A percentile compares a stretch with the other conserved stretches of the same genome.
phyloP scores from a whole-genome alignment of 1,284 basidiomycete genomes.

The Sporisorium graminicola region DNA sequence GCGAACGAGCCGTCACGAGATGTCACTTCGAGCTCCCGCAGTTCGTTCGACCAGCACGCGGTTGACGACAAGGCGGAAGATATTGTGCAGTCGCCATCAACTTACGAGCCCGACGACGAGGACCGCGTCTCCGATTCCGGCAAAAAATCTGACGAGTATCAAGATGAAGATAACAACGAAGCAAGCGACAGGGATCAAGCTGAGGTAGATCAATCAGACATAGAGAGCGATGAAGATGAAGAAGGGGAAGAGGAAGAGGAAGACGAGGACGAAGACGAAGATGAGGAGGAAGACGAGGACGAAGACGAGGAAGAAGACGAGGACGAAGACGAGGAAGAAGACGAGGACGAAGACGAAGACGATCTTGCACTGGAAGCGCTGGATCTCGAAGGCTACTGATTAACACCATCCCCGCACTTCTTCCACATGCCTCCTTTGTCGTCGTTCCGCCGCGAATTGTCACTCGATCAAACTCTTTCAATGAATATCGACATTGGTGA shows the following conservation, averaged over 20 bases:
- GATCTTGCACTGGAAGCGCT: constrained; percentile 96
- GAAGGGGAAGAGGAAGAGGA: constrained; percentile 9
- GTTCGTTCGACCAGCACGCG: not conserved
- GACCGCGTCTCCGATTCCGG: not conserved
- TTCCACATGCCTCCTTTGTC: too few species aligned
- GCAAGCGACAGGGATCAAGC: not conserved
- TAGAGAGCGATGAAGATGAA: not conserved
- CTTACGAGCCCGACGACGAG: constrained; percentile 1
- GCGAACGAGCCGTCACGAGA: not conserved
- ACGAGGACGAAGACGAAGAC: constrained; percentile 97
- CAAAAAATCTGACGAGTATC: not conserved
- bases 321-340: constrained; percentile 72
- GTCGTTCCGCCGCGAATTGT: not conserved
- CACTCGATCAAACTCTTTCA: not conserved
- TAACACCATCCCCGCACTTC: not conserved
- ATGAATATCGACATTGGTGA: too few species aligned
- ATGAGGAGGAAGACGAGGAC: constrained; percentile 31
- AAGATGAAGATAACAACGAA: not conserved
- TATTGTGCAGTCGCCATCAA: constrained; percentile 1
- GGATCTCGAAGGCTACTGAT: constrained; percentile 76
- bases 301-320: constrained; percentile 47
- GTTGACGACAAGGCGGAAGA: not conserved
- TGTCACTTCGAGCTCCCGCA: not conserved
- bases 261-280: constrained; percentile 25
- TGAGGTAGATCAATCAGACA: not conserved